Base-by-base conservation (phyloP, 2,329 filamentous ascomycete species). In the Colletotrichum abscissum region DNA sequence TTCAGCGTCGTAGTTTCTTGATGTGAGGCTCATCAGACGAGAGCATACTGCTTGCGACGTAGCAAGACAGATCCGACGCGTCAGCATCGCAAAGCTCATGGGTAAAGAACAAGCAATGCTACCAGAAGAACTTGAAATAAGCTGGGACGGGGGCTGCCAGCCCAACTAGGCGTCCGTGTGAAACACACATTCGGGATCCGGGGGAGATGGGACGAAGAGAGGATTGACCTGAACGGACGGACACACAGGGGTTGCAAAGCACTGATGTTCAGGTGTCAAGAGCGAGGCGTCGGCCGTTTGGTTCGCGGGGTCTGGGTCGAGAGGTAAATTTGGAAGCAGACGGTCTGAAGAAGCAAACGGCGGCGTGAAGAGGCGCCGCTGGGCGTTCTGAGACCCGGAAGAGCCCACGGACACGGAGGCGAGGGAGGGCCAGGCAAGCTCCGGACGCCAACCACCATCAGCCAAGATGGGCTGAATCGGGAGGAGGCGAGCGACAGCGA, bases 181-280 rank as follows among this genome's bases (percentile, higher is more conserved):
- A 63, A 69, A 69, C 65, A 69, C 30, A 38, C 22, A 63, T 28
- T 49, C n/a, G 52, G 28, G 28, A 35, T 57, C 64, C n/a, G n/a
- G 46, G 30, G 42, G 22, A 59, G 35, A 72, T 72, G 64, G 64
- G 69, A 72, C 24, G 58, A 72, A 63, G 49, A 52, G n/a, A 52
- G n/a, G n/a, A 26, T 30, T n/a, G 60, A 11, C 38, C 22, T 54
- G 58, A 63, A 68, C 33, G n/a, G 49, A 67, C 38, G 38, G 28
- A 58, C 19, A 66, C 52, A 58, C 19, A 66, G 58, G n/a, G 52
- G 30, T 19, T 16, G 19, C 8, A 52, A 52, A 33, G 38, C 58
- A 69, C 28, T 28, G 9, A 54, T 28, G 22, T 35, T 22, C 30
- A 33, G 30, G 52, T 30, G 28, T 63, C 46, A 24, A 62, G 30